phyloP scores from a whole-genome alignment of 257 asterid species.

The Solanum tarapatanum region DNA sequence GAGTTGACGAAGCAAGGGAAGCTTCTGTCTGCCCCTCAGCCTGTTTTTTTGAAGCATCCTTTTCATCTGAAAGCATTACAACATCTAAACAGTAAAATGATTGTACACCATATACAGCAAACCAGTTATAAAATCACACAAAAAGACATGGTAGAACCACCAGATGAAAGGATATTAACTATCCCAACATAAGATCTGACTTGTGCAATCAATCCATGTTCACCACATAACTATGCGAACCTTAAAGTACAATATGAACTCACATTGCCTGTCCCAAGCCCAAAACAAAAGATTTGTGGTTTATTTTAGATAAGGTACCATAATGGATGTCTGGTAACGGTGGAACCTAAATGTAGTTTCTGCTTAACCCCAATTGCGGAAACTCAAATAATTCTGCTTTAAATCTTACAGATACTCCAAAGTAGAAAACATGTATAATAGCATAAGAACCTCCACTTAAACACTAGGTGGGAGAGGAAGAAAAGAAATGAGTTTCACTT shows the following conservation, averaged over 20 bases:
- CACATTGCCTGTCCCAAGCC: neutral
- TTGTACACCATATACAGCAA: neutral
- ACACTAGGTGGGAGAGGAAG: neutral
- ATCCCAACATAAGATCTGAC: neutral
- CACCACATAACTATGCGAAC: neutral
- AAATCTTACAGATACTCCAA: neutral
- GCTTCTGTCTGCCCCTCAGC: constrained; percentile 38
- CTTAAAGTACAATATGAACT: neutral
- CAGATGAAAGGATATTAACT: neutral
- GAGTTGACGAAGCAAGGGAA: constrained; percentile 31
- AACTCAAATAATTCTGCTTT: neutral
- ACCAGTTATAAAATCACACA: neutral
- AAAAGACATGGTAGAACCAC: neutral
- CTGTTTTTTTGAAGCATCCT: constrained; percentile 32
- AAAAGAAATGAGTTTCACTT: neutral
- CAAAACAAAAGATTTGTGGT: neutral
- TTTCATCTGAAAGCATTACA: constrained; percentile 34
- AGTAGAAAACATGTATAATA: neutral
- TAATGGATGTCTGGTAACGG: neutral
- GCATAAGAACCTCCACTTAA: neutral
- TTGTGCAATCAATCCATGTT: neutral
- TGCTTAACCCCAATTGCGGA: neutral
- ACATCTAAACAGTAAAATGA: neutral
- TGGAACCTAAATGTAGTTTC: neutral
- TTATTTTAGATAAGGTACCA: neutral